Percentiles rank a stretch among this genome's conserved stretches.
These are phyloP conservation scores for Fragilaria radians DNA, from an alignment of 108 stramenopile genomes.

Conservation along the genomic window DNA sequence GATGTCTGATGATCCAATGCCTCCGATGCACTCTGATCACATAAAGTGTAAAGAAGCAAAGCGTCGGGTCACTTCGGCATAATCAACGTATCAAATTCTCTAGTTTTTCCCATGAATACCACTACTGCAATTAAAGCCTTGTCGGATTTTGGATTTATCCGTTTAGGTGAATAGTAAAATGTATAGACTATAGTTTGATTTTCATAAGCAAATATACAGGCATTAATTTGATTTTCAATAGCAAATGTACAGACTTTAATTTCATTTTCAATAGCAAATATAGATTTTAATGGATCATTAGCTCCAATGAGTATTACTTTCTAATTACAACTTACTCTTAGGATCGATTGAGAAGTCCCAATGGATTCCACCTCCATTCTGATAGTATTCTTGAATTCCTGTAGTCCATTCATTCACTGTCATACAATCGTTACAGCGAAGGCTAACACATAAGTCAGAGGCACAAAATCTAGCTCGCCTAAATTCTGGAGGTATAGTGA, in stretches of 20 bases:
- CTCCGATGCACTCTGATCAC: not conserved
- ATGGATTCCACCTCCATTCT: slow-evolving; percentile 5
- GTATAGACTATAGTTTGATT: no score
- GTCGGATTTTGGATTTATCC: no score
- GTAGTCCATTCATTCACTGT: slow-evolving; percentile 17
- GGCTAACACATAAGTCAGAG: not conserved
- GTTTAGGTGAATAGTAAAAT: no score
- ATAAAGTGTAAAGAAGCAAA: not conserved
- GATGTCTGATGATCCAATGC: not conserved
- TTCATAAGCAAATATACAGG: no score
- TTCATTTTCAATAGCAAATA: no score
- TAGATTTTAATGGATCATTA: no score
- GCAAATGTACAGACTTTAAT: no score
- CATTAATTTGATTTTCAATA: no score
- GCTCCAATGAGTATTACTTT: no score
- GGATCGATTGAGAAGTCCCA: slow-evolving; percentile 5
- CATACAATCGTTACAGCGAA: slow-evolving; percentile 8
- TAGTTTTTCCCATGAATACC: no score
- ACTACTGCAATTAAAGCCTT: no score
- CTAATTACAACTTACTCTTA: not conserved
- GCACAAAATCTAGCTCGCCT: slow-evolving; percentile 32
- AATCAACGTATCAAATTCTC: no score
- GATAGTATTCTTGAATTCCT: slow-evolving; percentile 16
- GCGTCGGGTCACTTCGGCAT: not conserved
- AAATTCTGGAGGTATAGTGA: slow-evolving; percentile 40